Evolutionary conservation across 768 basidiomycete genomes (phyloP), one percentile per base, ranked within the genome.

Genomic region (Phlebiopsis flavidoalba): DNA sequence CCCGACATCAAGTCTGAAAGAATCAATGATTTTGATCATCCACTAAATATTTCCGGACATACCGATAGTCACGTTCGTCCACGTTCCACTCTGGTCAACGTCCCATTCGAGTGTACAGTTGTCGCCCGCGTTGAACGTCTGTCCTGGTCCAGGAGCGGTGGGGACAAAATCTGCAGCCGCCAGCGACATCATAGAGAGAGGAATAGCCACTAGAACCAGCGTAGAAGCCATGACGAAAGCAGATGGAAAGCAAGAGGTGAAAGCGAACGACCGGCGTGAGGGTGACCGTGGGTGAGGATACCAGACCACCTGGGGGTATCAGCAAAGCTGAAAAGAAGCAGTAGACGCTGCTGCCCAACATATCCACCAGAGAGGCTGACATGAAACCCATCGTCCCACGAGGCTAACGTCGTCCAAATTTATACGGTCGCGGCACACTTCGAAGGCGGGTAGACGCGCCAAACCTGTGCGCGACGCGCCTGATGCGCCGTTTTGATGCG

Each of bases 21-120:
- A 57, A 10, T 5, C n/a, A 24, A 11, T 26, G 26, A 43, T n/a
- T n/a, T n/a, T n/a, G 14, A 58, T 51, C 12, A 1, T 10, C 24
- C 24, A 33, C 21, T 37, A 21, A 14, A 26, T 40, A 8, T 48
- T 8, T 36, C 11, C 19, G 61, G 11, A 12, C 74, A 22, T 56
- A 77, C 77, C 65, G n/a, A 77, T 75, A 12, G 75, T 65, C 36
- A 76, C 61, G 57, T 76, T 75, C 17, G 62, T 73, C 75, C 76
- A 78, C 11, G 61, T 60, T 8, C 72, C 71, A 8, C 63, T 66
- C 15, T 60, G 50, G 58, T 76, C 75, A 3, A 64, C 58, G 26
- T 58, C 43, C 77, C 77, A 78, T 24, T 65, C n/a, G 37, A 77
- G 70, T 14, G 66, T 67, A 51, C 77, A 78, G 26, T 65, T 33